Evolutionary conservation across 768 basidiomycete species (phyloP), one percentile per base, ranked within the genome.

Genomic region (Nidularia pulvinata): DNA sequence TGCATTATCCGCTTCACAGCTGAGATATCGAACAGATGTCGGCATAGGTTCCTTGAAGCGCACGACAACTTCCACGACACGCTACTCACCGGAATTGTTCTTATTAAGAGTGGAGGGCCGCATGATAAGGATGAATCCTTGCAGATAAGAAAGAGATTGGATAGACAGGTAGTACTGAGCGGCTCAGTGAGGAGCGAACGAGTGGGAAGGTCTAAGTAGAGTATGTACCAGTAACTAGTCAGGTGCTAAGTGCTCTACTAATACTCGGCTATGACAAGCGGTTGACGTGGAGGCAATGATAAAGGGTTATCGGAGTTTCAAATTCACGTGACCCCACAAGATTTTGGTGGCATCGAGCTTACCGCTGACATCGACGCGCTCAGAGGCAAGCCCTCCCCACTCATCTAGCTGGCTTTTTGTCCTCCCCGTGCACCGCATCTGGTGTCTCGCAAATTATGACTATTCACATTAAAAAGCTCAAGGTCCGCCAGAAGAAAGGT

Each of bases 1-100:
- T 94, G 93, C 88, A 98, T 90, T 60, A 98, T 97, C 35, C 96
- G 86, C 74, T 98, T 98, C 50, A 97, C 92, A 51, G 94, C 95
- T 91, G 48, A 10, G 25, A 50, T 16, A 46, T n/a, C 46, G 42
- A 37, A 14, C 33, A 56, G 48, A 48, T 34, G 42, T n/a, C n/a
- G n/a, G n/a, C n/a, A n/a, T n/a, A n/a, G n/a, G n/a, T n/a, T n/a
- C n/a, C n/a, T n/a, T n/a, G n/a, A n/a, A 36, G 7, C 7, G 13
- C 33, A 30, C 25, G 22, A 46, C 16, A 34, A 30, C 6, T 14
- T 42, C 6, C 3, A 13, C 32, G 16, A 45, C 46, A 16, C 35
- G 48, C 36, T 7, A 65, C 81, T 45, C 35, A 91, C 92, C 92
- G 35, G 93, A 86, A 66, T 93, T 94, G 74, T 94, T 93, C 83